Evolutionary conservation across 306 rosid genomes (phyloP).

Genomic region (Sicyos edulis): DNA sequence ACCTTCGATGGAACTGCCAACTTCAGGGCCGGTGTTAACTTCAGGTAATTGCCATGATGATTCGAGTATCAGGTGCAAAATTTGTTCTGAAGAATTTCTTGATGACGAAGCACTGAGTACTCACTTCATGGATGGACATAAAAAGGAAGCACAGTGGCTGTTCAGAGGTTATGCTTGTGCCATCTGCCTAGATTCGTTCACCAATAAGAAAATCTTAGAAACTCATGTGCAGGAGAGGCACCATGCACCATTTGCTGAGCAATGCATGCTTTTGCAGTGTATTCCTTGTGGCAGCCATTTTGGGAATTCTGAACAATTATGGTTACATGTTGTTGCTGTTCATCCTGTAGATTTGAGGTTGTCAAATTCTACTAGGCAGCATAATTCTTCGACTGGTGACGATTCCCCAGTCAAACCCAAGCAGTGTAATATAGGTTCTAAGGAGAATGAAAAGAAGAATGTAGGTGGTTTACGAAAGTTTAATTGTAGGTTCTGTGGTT

Average conservation of each 20-base stretch:
- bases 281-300: constrained; percentile 93
- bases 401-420: constrained; percentile 51
- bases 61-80: constrained; percentile 61
- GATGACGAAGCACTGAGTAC: constrained; percentile 71
- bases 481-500: constrained; percentile 89
- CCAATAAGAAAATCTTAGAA: constrained; percentile 77
- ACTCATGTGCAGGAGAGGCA: constrained; percentile 98
- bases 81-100: constrained; percentile 59
- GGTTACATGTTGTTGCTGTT: constrained; percentile 77
- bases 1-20: constrained; percentile 45
- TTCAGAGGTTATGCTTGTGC: constrained; percentile 97
- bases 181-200: constrained; percentile 90
- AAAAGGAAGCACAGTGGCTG: constrained; percentile 98
- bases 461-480: constrained; percentile 54
- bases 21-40: constrained; percentile 38
- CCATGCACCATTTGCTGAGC: constrained; percentile 86
- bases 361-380: constrained; percentile 46
- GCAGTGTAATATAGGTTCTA: constrained; percentile 39
- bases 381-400: constrained; percentile 40
- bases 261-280: constrained; percentile 95
- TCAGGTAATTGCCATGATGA: constrained; percentile 41
- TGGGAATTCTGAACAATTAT: constrained; percentile 73
- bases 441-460: constrained; percentile 52
- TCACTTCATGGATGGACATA: constrained; percentile 94
- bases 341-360: constrained; percentile 64